These are phyloP conservation scores for Zygoascus sp. DNA, from an alignment of 1,139 yeast genomes.

Conservation along the genomic window DNA sequence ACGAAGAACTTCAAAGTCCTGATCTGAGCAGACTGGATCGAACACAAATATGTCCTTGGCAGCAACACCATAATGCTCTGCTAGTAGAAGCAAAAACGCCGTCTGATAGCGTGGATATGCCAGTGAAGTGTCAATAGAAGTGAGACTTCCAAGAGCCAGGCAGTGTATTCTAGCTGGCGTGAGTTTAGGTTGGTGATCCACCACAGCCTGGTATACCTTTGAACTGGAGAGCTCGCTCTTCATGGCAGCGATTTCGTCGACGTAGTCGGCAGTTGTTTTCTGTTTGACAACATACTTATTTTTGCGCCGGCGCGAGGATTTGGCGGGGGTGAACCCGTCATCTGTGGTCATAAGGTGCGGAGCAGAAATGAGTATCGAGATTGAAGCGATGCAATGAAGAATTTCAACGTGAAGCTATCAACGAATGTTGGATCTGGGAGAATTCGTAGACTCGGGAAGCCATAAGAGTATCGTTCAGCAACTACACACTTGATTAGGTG, in stretches of 20 bases:
- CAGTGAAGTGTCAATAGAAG: constrained; percentile 37
- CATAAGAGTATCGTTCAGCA: too few species aligned
- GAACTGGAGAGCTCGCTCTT: constrained; percentile 16
- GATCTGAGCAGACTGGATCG: constrained; percentile 57
- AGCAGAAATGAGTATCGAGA: too few species aligned
- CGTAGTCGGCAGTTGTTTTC: constrained; percentile 26
- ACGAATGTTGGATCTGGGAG: too few species aligned
- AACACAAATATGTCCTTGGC: constrained; percentile 43
- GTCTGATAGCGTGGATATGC: constrained; percentile 59
- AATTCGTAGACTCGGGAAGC: too few species aligned
- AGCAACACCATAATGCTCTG: constrained; percentile 27
- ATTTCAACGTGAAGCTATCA: too few species aligned
- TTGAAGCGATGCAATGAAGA: too few species aligned
- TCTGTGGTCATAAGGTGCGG: background rate
- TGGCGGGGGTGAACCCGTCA: background rate
- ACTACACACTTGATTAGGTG: too few species aligned
- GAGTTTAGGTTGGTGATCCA: background rate
- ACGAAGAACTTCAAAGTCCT: constrained; percentile 39
- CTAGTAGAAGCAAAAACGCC: constrained; percentile 48
- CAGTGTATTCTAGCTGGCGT: constrained; percentile 46
- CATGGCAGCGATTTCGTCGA: constrained; percentile 14
- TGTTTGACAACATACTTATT: constrained; percentile 18
- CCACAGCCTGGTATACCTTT: constrained; percentile 14
- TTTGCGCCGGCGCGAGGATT: constrained; percentile 12
- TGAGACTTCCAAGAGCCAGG: constrained; percentile 68